Base-by-base conservation (phyloP, 345 rosid genomes). In the Toxicodendron radicans region DNA sequence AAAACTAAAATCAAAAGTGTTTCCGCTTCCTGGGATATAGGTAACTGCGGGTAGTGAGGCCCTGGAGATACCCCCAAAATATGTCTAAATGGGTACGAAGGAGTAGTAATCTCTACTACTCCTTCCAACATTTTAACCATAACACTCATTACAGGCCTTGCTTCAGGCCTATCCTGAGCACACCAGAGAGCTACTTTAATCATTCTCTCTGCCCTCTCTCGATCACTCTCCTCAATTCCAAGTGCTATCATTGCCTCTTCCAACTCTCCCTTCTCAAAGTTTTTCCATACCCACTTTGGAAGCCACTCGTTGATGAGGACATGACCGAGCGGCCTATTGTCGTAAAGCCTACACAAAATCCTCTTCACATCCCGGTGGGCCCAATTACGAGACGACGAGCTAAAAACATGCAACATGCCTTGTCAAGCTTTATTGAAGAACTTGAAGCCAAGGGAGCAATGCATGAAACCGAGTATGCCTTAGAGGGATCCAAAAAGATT, bases 121-220 rank as follows among this genome's bases (percentile, higher is more conserved):
- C 85, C 87, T 32, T 84, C 80, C 69, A 82, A 59, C 71, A 79
- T 79, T 66, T 79, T 77, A 30, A 77, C 85, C 56, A 77, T 83
- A 30, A 51, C 24, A 64, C 85, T 80, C 84, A 78, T 82, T n/a
- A n/a, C n/a, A n/a, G n/a, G n/a, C n/a, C n/a, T n/a, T n/a, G n/a
- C n/a, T n/a, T n/a, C n/a, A n/a, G n/a, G n/a, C n/a, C n/a, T n/a
- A n/a, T n/a, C n/a, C n/a, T n/a, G n/a, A n/a, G n/a, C n/a, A n/a
- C 30, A 85, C 61, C 46, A 65, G 4, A 82, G 30, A 58, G 78
- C 88, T 48, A 75, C 75, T 16, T 32, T 76, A 1, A 61, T 30
- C 84, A 82, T 82, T 21, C 76, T 75, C 58, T 63, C 72, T 14
- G 78, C 81, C 35, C 60, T 73, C 30, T 71, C 79, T 57, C 27